These are phyloP conservation scores for Sistotremastrum suecicum DNA, from an alignment of 768 basidiomycete genomes.

Conservation along the genomic window DNA sequence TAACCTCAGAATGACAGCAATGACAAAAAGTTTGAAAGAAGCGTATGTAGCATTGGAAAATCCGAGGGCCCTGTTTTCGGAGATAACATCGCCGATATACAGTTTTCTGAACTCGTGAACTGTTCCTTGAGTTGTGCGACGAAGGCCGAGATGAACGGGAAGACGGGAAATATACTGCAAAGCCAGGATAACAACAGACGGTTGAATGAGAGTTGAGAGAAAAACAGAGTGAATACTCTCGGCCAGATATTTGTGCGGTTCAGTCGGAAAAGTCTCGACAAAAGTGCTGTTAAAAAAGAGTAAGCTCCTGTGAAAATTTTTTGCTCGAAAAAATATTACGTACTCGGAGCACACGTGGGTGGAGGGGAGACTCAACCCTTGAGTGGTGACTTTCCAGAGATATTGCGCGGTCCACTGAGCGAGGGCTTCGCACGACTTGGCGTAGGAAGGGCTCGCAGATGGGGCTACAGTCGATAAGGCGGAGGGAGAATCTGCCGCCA, in stretches of 20 bases:
- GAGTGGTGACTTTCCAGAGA: constrained; percentile 73
- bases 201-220: constrained; percentile 68
- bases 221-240: constrained; percentile 56
- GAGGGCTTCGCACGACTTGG: constrained; percentile 61
- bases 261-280: constrained; percentile 26
- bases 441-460: constrained; percentile 43
- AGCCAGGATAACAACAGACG: constrained; percentile 64
- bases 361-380: constrained; percentile 45
- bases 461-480: constrained; percentile 31
- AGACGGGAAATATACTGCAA: constrained; percentile 74
- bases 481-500: constrained; percentile 21
- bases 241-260: constrained; percentile 40
- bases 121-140: background rate
- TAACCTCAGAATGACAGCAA: constrained; percentile 56
- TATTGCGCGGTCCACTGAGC: constrained; percentile 69
- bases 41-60: constrained; percentile 23
- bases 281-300: constrained; percentile 15
- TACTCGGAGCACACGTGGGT: constrained; percentile 42
- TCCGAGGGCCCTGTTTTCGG: background rate
- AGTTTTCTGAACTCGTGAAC: constrained; percentile 21
- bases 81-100: background rate
- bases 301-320: constrained; percentile 1
- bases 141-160: constrained; percentile 49
- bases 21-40: constrained; percentile 59
- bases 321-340: constrained; percentile 14